Percentiles rank a stretch among this genome's conserved stretches.
Evolutionary conservation across 1,139 yeast species (phyloP).

Genomic region (Spencermartinsiella ligniputridi): DNA sequence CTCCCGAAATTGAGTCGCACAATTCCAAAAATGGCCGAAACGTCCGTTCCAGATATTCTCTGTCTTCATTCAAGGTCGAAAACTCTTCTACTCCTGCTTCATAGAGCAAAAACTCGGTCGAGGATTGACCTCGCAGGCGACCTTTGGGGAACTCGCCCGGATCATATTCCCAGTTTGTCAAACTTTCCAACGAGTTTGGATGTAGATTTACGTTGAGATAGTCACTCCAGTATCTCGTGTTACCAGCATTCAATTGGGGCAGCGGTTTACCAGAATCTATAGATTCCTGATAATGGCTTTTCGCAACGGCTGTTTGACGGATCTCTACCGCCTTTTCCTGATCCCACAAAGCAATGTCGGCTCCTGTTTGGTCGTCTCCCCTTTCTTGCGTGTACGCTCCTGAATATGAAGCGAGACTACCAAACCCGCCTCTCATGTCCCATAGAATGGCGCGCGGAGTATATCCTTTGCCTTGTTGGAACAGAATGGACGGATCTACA

Average conservation of each 20-base stretch:
- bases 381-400: constrained; percentile 22
- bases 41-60: constrained; percentile 52
- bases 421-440: constrained; percentile 51
- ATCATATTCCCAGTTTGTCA: constrained; percentile 55
- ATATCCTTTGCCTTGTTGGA: constrained; percentile 52
- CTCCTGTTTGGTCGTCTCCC: constrained; percentile 14
- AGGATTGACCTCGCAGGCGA: constrained; percentile 35
- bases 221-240: constrained; percentile 76
- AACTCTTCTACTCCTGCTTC: constrained; percentile 50
- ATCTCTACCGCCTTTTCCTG: constrained; percentile 13
- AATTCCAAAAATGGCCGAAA: constrained; percentile 68
- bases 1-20: constrained; percentile 69
- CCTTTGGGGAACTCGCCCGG: constrained; percentile 40
- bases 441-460: constrained; percentile 76
- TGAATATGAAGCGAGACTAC: constrained; percentile 28
- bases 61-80: constrained; percentile 31
- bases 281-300: constrained; percentile 57
- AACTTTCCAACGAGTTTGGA: constrained; percentile 53
- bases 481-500: constrained; percentile 45
- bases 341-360: constrained; percentile 15
- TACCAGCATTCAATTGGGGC: constrained; percentile 35
- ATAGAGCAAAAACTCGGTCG: constrained; percentile 38
- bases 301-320: constrained; percentile 32
- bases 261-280: constrained; percentile 46
- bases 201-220: constrained; percentile 64